Conservation (phyloP, 192 early-diverging fungal genomes). For the Kickxella alabastrina region DNA sequence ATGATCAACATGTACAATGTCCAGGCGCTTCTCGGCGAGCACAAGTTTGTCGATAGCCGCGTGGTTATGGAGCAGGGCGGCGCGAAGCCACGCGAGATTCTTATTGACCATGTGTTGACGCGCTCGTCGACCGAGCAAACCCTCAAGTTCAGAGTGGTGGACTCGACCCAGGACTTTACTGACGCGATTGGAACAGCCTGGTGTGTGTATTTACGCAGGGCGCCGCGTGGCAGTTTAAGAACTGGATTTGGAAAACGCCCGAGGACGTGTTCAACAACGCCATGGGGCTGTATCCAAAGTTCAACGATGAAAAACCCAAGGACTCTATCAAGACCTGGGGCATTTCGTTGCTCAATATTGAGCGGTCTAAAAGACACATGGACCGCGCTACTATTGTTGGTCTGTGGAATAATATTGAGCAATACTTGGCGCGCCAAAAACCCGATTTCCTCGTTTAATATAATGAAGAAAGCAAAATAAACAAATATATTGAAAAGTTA, state of each 20-base stretch:
- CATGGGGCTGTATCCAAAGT: constrained; percentile 58
- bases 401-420: constrained; percentile 40
- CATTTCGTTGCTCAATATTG: constrained; percentile 34
- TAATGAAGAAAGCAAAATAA: neutral
- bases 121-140: constrained; percentile 32
- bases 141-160: constrained; percentile 73
- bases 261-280: constrained; percentile 77
- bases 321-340: constrained; percentile 27
- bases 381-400: constrained; percentile 40
- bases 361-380: constrained; percentile 44
- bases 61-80: constrained; percentile 59
- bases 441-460: constrained; percentile 23
- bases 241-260: constrained; percentile 84
- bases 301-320: constrained; percentile 43
- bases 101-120: constrained; percentile 56
- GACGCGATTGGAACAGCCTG: constrained; percentile 81
- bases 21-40: constrained; percentile 73
- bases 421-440: constrained; percentile 39
- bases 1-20: constrained; percentile 87
- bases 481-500: neutral
- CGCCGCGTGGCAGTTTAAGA: constrained; percentile 91
- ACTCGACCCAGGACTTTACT: constrained; percentile 68
- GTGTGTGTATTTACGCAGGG: constrained; percentile 90
- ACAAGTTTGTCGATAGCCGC: constrained; percentile 65
- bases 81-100: constrained; percentile 62